A percentile compares a stretch with the other conserved stretches of the same genome.
These are phyloP conservation scores for Psilocybe azurescens DNA, from an alignment of 768 basidiomycete species.

Conservation along the genomic window DNA sequence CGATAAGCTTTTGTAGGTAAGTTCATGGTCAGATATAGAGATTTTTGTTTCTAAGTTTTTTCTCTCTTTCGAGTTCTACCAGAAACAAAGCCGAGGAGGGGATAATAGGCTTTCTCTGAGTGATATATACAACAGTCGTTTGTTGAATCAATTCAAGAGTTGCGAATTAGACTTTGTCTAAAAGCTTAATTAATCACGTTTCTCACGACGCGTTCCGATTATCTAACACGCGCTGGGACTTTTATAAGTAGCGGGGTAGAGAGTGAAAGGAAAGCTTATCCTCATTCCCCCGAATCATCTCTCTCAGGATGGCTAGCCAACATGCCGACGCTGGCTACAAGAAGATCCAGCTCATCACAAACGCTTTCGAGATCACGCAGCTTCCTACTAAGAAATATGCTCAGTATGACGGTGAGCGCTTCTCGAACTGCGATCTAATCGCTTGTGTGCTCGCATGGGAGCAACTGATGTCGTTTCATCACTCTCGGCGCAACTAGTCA, in stretches of 20 bases:
- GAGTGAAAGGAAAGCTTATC: not conserved
- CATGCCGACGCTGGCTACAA: not conserved
- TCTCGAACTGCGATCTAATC: not conserved
- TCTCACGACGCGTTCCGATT: not conserved
- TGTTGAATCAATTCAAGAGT: too few relatives aligned
- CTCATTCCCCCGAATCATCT: not conserved
- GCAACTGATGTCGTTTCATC: not conserved
- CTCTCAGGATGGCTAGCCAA: not conserved
- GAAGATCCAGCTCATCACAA: not conserved
- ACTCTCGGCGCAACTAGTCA: slow-evolving; percentile 11
- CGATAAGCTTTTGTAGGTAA: not conserved
- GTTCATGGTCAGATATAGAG: not conserved
- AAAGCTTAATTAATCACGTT: not conserved
- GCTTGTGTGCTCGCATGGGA: not conserved
- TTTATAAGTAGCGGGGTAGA: not conserved
- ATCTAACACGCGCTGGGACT: slow-evolving; percentile 5
- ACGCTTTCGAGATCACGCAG: slow-evolving; percentile 1
- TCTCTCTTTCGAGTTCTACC: not conserved
- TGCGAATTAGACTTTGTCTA: too few relatives aligned
- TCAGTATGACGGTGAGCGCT: slow-evolving; percentile 28
- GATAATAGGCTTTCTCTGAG: not conserved
- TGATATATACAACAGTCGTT: too few relatives aligned
- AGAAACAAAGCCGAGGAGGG: not conserved
- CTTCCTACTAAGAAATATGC: slow-evolving; percentile 14
- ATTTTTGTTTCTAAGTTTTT: not conserved